These are phyloP conservation scores for Apiospora kogelbergensis DNA, from an alignment of 2,329 filamentous ascomycete species.

Conservation along the genomic window DNA sequence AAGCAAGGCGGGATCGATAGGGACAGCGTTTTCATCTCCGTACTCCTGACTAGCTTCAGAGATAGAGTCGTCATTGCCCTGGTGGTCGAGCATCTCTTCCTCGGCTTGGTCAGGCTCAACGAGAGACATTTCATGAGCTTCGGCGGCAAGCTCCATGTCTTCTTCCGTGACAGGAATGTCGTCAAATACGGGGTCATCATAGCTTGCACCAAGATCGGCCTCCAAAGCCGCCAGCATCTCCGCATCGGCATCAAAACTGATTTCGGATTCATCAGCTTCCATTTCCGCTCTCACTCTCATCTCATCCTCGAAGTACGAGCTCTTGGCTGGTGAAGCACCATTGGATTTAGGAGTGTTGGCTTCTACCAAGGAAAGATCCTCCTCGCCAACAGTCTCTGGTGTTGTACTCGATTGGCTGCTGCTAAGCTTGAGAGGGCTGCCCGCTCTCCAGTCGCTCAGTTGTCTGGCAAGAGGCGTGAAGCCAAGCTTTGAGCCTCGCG, in stretches of 20 bases:
- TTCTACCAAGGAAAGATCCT: slow-evolving; percentile 27
- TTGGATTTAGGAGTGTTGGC: slow-evolving; percentile 22
- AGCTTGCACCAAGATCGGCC: slow-evolving; percentile 37
- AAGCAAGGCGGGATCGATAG: slow-evolving; percentile 50
- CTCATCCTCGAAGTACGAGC: slow-evolving; percentile 61
- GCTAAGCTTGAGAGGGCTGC: slow-evolving; percentile 50
- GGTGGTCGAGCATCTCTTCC: slow-evolving; percentile 33
- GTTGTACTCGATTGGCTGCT: slow-evolving; percentile 27
- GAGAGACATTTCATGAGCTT: slow-evolving; percentile 61
- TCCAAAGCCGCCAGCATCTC: slow-evolving; percentile 37
- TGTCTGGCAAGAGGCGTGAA: slow-evolving; percentile 66
- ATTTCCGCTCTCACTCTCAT: slow-evolving; percentile 39
- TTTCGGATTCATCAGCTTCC: slow-evolving; percentile 17
- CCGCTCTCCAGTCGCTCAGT: slow-evolving; percentile 62
- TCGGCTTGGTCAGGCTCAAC: slow-evolving; percentile 45
- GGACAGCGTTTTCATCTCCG: slow-evolving; percentile 64
- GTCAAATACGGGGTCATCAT: slow-evolving; percentile 40
- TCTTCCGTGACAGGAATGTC: slow-evolving; percentile 52
- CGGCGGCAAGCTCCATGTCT: slow-evolving; percentile 56
- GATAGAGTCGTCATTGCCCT: slow-evolving; percentile 45
- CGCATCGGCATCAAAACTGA: slow-evolving; percentile 29
- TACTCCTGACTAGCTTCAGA: slow-evolving; percentile 67
- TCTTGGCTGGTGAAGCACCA: slow-evolving; percentile 41
- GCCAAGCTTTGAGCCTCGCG: slow-evolving; percentile 41
- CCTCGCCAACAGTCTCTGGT: slow-evolving; percentile 19